Evolutionary conservation across 2,329 filamentous ascomycete species (phyloP), one percentile per base, ranked within the genome.

Genomic region (Hawksworthiomyces lignivorus): DNA sequence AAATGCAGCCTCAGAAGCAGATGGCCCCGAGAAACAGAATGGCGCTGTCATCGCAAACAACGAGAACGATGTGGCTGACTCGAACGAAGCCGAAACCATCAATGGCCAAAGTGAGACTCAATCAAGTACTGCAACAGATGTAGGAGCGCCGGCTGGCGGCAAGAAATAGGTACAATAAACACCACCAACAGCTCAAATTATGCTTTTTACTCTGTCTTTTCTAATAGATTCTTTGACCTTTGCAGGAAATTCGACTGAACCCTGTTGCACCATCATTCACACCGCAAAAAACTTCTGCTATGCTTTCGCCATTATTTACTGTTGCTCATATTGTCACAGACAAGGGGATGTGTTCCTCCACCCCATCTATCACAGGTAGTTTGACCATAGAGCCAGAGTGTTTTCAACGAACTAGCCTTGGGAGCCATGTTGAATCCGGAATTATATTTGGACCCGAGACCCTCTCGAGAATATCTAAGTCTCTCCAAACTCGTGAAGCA

Each of bases 181-280:
- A 56, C 54, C 52, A 56, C 56, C 58, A 47, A 63, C 56, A 55
- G 7, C 60, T 60, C 57, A 56, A 53, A 52, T 49, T 45, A 52
- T 42, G 48, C 9, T 38, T 62, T 59, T 59, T 60, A 60, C 54
- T 56, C n/a, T n/a, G n/a, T n/a, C n/a, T n/a, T 65, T 61, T 62
- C 64, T 68, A 58, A 69, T 58, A 56, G 44, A 40, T 42, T 42
- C 41, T 54, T 58, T 51, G n/a, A n/a, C 44, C 35, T 45, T 54
- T 60, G 51, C 58, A 76, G 71, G 68, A 62, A 58, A 70, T 64
- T 47, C 72, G 63, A 53, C 59, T 77, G 51, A 77, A 78, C 57
- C 74, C 74, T 24, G 62, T 67, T 50, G 74, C 74, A 21, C 67
- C 70, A 33, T 67, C 69, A 40, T 78, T 78, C 47, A 77, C 72